phyloP scores from a whole-genome alignment of 2,329 filamentous ascomycete species.

The Plectosphaerella plurivora region DNA sequence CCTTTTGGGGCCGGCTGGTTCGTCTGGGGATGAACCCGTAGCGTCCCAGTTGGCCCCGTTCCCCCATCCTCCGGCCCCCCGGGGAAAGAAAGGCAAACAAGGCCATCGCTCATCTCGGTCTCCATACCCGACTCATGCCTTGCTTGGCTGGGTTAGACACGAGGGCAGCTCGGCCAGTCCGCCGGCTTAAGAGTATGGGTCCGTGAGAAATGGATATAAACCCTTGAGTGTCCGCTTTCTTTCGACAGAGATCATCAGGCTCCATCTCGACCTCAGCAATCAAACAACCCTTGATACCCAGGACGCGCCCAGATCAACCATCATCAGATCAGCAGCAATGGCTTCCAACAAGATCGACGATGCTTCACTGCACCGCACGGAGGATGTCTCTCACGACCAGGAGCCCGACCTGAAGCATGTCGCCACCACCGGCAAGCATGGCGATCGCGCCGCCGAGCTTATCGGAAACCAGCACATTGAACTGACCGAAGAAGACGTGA shows the following conservation, averaged over 20 bases:
- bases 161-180: no score
- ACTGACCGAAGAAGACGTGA: constrained; percentile 30
- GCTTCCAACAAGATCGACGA: constrained; percentile 4
- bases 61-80: no score
- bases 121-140: no score
- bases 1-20: no score
- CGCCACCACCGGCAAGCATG: not conserved
- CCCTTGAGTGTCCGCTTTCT: not conserved
- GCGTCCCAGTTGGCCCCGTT: no score
- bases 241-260: not conserved
- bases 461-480: constrained; percentile 10
- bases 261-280: not conserved
- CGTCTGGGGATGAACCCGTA: no score
- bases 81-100: no score
- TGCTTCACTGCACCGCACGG: constrained; percentile 3
- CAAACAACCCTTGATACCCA: not conserved
- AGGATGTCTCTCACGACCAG: constrained; percentile 5
- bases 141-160: no score
- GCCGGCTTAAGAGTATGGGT: not conserved
- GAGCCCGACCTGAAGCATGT: constrained; percentile 4
- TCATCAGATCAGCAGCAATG: constrained; percentile 1
- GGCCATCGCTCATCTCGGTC: no score
- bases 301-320: not conserved
- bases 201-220: not conserved
- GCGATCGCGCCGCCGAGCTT: constrained; percentile 8